Conservation (phyloP, 2,329 filamentous ascomycete species). For the Calcarisporium arbuscula region DNA sequence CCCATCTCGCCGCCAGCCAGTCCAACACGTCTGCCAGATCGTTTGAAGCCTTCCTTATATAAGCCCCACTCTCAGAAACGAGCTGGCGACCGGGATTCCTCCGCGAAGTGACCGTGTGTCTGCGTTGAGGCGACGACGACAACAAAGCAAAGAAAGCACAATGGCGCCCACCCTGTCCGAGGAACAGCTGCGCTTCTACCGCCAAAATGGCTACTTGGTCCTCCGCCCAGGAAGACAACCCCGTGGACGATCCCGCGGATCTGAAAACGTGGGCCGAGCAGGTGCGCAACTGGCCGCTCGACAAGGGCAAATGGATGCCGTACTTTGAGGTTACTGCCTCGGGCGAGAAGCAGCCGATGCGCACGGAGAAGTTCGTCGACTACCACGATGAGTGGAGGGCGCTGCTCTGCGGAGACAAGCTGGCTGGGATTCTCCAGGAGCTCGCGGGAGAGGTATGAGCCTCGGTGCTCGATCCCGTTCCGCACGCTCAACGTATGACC, state of each 20-base stretch:
- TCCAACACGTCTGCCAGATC: too few relatives aligned
- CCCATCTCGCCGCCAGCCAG: too few relatives aligned
- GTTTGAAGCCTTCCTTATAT: too few relatives aligned
- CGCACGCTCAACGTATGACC: background rate
- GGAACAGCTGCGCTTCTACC: slow-evolving; percentile 3
- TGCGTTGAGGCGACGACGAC: too few relatives aligned
- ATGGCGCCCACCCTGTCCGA: background rate
- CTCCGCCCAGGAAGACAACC: slow-evolving; percentile 2
- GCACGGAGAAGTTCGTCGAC: slow-evolving; percentile 5
- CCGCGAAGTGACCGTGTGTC: too few relatives aligned
- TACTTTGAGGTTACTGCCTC: slow-evolving; percentile 4
- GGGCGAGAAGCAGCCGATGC: slow-evolving; percentile 2
- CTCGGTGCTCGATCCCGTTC: too few relatives aligned
- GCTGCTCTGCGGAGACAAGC: background rate
- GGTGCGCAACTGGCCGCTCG: slow-evolving; percentile 4
- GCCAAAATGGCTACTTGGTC: slow-evolving; percentile 5
- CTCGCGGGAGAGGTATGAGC: slow-evolving; percentile 2
- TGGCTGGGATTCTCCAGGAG: slow-evolving; percentile 3
- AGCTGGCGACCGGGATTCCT: too few relatives aligned
- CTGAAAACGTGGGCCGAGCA: slow-evolving; percentile 4
- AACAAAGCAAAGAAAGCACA: too few relatives aligned
- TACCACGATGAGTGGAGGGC: slow-evolving; percentile 3
- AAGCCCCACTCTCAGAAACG: too few relatives aligned
- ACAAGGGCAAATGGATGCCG: slow-evolving; percentile 5
- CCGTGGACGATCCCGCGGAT: slow-evolving; percentile 2